Base-by-base conservation (phyloP, 2,329 filamentous ascomycete species). In the Colletotrichum incanum region DNA sequence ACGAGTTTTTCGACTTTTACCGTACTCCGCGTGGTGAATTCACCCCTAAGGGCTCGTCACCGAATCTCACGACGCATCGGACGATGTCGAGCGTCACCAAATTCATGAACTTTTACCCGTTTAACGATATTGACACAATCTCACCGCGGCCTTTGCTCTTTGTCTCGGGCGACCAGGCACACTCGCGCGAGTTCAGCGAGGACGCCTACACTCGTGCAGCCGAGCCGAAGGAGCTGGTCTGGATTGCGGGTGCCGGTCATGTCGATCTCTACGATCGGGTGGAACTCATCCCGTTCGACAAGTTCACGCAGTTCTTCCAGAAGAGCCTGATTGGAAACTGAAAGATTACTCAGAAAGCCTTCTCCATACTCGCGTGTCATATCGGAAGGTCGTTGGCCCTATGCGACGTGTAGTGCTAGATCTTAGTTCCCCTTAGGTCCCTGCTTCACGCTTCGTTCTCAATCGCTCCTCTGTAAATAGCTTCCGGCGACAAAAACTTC, bases 241-340 rank as follows among this genome's bases (percentile, higher is more conserved):
- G 78, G 79, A 67, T 83, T 0, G 58, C 77, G 0, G 75, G 78
- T 2, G 78, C 80, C 11, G 79, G 79, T 2, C 81, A 83, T 58
- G 79, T 79, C 2, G 81, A 82, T 50, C 75, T 83, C 5, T 83
- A 83, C 45, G 81, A 83, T 71, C 80, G 80, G 2, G 75, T 78
- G 1, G 79, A 78, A 3, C 77, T 82, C 20, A 82, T 82, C 28
- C 80, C 80, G 7, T 82, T 81, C 26, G 73, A 65, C 9, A 79
- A 73, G 65, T 76, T 82, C 34, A 76, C 76, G 0, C 56, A 74
- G 6, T 81, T 78, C 37, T 78, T 78, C 74, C 64, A 68, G 26
- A 2, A 5, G 1, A 63, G 49, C 12, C 69, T 72, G 3, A 49
- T 3, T 6, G 56, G 16, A 2, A 60, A 60, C 3, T 26, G 26